phyloP scores from a whole-genome alignment of 345 rosid species.

The Hibiscus syriacus region DNA sequence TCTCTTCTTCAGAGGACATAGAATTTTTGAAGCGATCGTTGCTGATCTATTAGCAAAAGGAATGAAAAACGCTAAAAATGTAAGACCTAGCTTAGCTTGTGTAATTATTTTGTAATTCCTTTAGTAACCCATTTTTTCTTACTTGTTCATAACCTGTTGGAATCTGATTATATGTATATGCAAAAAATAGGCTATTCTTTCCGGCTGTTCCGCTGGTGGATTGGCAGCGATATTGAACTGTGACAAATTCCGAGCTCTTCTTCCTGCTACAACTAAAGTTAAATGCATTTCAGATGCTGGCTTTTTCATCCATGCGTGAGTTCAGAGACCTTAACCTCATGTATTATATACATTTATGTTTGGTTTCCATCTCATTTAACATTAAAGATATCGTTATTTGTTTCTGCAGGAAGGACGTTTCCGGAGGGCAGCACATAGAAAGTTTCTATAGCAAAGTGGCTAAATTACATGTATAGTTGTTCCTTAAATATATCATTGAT shows the following conservation, averaged over 20 bases:
- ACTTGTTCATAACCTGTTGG: background rate
- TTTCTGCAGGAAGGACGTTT: slow-evolving; percentile 53
- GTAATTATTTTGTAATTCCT: background rate
- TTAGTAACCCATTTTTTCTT: background rate
- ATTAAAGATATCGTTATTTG: slow-evolving; percentile 2
- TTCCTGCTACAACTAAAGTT: slow-evolving; percentile 59
- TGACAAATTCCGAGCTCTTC: slow-evolving; percentile 59
- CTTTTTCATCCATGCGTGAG: slow-evolving; percentile 75
- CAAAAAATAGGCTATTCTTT: slow-evolving; percentile 59
- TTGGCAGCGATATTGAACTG: slow-evolving; percentile 82
- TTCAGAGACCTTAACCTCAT: background rate
- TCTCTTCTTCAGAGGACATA: slow-evolving; percentile 78
- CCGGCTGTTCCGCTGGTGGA: slow-evolving; percentile 98
- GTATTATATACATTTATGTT: background rate
- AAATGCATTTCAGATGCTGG: slow-evolving; percentile 96
- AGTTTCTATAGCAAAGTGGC: slow-evolving; percentile 61
- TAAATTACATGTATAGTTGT: slow-evolving; percentile 56
- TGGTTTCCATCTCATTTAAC: slow-evolving; percentile 1
- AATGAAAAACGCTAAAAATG: slow-evolving; percentile 76
- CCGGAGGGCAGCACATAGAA: slow-evolving; percentile 58
- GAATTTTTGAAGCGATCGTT: slow-evolving; percentile 61
- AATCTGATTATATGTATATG: background rate
- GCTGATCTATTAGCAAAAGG: slow-evolving; percentile 73
- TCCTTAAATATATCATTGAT: too few species aligned
- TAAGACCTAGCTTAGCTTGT: slow-evolving; percentile 17